A percentile compares a stretch with the other conserved stretches of the same genome.
These are phyloP conservation scores for Venturia carpophila DNA, from an alignment of 2,329 filamentous ascomycete genomes.

Conservation along the genomic window DNA sequence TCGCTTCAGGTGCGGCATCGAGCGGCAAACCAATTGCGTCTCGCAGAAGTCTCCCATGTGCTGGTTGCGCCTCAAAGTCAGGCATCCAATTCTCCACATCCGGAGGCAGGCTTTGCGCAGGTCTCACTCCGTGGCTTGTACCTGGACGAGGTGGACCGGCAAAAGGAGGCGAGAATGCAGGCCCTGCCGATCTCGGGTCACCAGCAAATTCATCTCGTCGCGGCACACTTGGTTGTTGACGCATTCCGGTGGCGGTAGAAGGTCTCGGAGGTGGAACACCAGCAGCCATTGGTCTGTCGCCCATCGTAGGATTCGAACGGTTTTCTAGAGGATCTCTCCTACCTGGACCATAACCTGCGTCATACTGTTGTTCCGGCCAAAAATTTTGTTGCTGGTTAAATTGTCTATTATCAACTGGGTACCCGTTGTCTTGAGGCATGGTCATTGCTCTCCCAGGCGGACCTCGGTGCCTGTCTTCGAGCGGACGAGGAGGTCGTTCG, in stretches of 20 bases:
- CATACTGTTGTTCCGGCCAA: slow-evolving; percentile 21
- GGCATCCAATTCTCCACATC: slow-evolving; percentile 40
- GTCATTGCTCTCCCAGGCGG: slow-evolving; percentile 27
- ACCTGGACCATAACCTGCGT: slow-evolving; percentile 14
- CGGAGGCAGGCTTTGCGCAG: slow-evolving; percentile 27
- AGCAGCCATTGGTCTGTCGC: slow-evolving; percentile 15
- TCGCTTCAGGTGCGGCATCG: slow-evolving; percentile 19
- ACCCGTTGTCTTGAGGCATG: slow-evolving; percentile 32
- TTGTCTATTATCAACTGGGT: slow-evolving; percentile 29
- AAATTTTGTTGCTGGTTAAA: slow-evolving; percentile 33
- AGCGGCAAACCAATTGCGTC: slow-evolving; percentile 19
- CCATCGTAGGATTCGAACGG: slow-evolving; percentile 15
- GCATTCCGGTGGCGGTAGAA: slow-evolving; percentile 29
- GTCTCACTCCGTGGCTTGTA: slow-evolving; percentile 12
- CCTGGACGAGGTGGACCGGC: slow-evolving; percentile 12
- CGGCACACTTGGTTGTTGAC: slow-evolving; percentile 21
- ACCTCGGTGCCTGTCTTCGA: slow-evolving; percentile 15
- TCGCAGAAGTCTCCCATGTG: slow-evolving; percentile 22
- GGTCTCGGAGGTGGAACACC: slow-evolving; percentile 29
- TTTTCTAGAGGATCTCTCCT: slow-evolving; percentile 14
- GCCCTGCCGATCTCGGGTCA: background rate
- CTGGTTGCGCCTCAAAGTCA: slow-evolving; percentile 52
- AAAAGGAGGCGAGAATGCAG: background rate
- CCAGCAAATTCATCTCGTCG: slow-evolving; percentile 1
- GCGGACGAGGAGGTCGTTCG: slow-evolving; percentile 16